Evolutionary conservation across 768 basidiomycete genomes (phyloP).

Genomic region (Lentinula sp.): DNA sequence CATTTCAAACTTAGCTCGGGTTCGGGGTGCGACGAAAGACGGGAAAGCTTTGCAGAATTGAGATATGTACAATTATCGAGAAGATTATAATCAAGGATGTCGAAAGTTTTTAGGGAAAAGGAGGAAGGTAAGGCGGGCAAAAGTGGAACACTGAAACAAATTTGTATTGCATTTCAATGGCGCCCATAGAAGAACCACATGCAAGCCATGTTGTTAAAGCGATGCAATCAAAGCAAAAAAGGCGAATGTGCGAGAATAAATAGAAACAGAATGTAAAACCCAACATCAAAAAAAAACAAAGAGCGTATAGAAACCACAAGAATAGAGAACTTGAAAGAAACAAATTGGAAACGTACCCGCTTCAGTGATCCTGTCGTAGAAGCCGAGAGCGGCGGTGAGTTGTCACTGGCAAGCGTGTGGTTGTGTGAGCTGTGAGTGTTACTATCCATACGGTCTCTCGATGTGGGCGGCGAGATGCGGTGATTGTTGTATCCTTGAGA

Average conservation of each 20-base stretch:
- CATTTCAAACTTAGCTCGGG: not conserved
- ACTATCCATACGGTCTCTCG: not conserved
- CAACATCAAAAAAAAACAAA: not conserved
- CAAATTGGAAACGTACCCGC: not conserved
- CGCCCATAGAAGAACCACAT: not conserved
- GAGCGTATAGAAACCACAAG: not conserved
- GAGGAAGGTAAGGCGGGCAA: not conserved
- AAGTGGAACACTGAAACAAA: not conserved
- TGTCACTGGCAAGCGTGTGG: not conserved
- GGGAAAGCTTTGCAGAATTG: not conserved
- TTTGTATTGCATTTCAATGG: not conserved
- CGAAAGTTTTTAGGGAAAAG: not conserved
- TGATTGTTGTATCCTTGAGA: not conserved
- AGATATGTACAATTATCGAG: not conserved
- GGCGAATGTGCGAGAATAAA: too few relatives aligned
- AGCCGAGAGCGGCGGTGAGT: slow-evolving; percentile 1
- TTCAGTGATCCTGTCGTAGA: not conserved
- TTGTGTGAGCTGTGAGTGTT: not conserved
- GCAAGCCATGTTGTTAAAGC: not conserved
- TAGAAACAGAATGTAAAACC: not conserved
- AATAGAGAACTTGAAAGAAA: not conserved
- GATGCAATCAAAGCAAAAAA: not conserved
- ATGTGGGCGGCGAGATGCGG: not conserved
- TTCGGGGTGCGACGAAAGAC: not conserved
- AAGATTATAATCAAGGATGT: not conserved